phyloP scores from a whole-genome alignment of 2,329 filamentous ascomycete genomes.

The Hansfordia pulvinata region DNA sequence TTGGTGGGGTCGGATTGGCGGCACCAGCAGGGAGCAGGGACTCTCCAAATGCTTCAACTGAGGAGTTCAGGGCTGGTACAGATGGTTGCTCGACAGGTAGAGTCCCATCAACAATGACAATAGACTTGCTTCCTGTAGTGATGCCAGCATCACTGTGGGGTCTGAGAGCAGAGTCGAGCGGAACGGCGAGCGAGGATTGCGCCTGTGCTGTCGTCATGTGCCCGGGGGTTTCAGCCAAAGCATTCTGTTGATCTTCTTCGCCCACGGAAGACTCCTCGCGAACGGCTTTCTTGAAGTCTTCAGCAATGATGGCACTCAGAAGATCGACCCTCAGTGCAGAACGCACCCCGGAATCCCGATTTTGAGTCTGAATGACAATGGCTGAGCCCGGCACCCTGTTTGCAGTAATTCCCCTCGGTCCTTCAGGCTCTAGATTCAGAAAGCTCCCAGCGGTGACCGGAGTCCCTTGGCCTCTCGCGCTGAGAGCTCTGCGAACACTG shows the following conservation, averaged over 20 bases:
- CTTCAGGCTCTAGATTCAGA: constrained; percentile 33
- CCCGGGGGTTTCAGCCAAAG: constrained; percentile 7
- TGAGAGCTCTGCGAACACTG: constrained; percentile 71
- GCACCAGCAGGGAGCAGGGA: constrained; percentile 29
- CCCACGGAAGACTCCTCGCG: constrained; percentile 45
- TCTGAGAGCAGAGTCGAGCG: constrained; percentile 27
- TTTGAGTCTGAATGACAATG: constrained; percentile 41
- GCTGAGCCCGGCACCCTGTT: constrained; percentile 47
- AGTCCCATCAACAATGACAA: constrained; percentile 72
- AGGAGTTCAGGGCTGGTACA: constrained; percentile 26
- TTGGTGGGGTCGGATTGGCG: constrained; percentile 45
- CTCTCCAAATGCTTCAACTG: constrained; percentile 39
- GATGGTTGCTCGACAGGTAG: constrained; percentile 32
- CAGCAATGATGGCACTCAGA: constrained; percentile 63
- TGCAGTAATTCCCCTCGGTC: constrained; percentile 37
- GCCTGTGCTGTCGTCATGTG: constrained; percentile 16
- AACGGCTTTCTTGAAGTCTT: constrained; percentile 67
- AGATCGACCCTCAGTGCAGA: constrained; percentile 62
- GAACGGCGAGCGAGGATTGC: constrained; percentile 28
- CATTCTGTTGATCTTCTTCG: constrained; percentile 12
- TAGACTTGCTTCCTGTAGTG: constrained; percentile 76
- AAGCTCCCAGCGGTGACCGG: constrained; percentile 32
- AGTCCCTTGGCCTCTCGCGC: constrained; percentile 37
- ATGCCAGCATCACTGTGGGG: constrained; percentile 43
- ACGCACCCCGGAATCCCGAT: constrained; percentile 24